Conservation (phyloP, 495 filamentous ascomycete species). For the Podospora australis region DNA sequence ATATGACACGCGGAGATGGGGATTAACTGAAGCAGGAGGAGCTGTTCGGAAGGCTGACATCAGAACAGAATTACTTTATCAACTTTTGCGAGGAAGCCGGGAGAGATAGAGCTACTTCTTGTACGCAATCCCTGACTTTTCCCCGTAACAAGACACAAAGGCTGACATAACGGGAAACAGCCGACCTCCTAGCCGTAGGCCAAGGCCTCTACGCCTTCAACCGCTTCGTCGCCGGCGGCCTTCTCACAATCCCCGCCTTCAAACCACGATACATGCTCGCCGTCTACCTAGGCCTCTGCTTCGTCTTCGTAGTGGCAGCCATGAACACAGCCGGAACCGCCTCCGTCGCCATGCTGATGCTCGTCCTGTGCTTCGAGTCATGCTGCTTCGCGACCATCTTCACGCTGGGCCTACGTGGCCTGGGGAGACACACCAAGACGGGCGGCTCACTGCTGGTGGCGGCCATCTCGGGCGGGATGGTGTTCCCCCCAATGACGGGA, state of each 20-base stretch:
- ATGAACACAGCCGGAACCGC: conserved; percentile 48
- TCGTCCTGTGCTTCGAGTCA: conserved; percentile 63
- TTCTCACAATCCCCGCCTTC: conserved; percentile 39
- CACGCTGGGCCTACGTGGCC: conserved; percentile 58
- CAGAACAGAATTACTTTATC: conserved; percentile 32
- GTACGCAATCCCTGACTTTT: too few relatives aligned
- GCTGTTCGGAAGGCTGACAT: not conserved
- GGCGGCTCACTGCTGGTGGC: conserved; percentile 58
- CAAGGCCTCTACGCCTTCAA: conserved; percentile 61
- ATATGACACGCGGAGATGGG: too few relatives aligned
- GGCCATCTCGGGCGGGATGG: conserved; percentile 56
- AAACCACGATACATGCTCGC: conserved; percentile 50
- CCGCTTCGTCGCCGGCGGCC: conserved; percentile 53
- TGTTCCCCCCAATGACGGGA: conserved; percentile 58
- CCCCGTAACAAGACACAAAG: not conserved
- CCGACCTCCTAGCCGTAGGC: conserved; percentile 54
- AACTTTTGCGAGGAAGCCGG: conserved; percentile 29
- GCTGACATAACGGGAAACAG: conserved; percentile 4
- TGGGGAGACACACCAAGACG: conserved; percentile 62
- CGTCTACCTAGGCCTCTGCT: conserved; percentile 40
- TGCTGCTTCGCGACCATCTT: conserved; percentile 67
- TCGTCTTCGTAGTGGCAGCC: conserved; percentile 53
- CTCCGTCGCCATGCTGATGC: conserved; percentile 52
- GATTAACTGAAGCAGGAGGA: too few relatives aligned
- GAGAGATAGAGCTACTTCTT: conserved; percentile 22